Evolutionary conservation across 805 yeast species (phyloP), one percentile per base, ranked within the genome.

Genomic region (Saccharomycopsis sp.): DNA sequence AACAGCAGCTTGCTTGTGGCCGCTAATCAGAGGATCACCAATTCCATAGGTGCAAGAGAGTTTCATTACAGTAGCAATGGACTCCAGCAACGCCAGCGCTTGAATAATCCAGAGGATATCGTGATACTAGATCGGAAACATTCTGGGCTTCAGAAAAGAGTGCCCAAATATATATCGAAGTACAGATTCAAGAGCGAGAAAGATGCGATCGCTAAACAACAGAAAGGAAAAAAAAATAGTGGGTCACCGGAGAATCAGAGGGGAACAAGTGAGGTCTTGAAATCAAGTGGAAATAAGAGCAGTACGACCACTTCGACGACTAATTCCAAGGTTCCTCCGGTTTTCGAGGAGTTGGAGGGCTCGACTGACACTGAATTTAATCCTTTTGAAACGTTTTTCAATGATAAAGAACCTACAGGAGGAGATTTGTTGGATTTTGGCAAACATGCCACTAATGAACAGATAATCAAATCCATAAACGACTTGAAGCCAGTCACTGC

Each of bases 381-480:
- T 44, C 48, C 48, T 16, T 44, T 44, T 44, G 48, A 44, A 44
- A 44, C 48, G 9, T n/a, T 44, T 44, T 44, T 44, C 48, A 18
- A 44, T 44, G 48, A 44, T 12, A 18, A 44, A 44, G 21, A 44
- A 44, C 21, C 48, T 18, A 18, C 21, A 5, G 48, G 48, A 7
- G 48, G 48, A 5, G 47, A 53, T 16, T 53, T 53, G 24, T 50
- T 53, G 14, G 34, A 24, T 18, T 50, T 53, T 21, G 34, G 23
- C 21, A 50, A 48, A 24, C 34, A 53, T 15, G 51, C 40, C 21
- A 53, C 52, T 21, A 48, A 50, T 3, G 47, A 53, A 14, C 57
- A 58, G n/a, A 12, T 55, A 15, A 21, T 55, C 12, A 37, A 47
- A n/a, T 55, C 61, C 5, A 58, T 58, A 8, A 48, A 57, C 53